These are phyloP conservation scores for Boechera retrofracta DNA, from an alignment of 345 rosid species.

Conservation along the genomic window DNA sequence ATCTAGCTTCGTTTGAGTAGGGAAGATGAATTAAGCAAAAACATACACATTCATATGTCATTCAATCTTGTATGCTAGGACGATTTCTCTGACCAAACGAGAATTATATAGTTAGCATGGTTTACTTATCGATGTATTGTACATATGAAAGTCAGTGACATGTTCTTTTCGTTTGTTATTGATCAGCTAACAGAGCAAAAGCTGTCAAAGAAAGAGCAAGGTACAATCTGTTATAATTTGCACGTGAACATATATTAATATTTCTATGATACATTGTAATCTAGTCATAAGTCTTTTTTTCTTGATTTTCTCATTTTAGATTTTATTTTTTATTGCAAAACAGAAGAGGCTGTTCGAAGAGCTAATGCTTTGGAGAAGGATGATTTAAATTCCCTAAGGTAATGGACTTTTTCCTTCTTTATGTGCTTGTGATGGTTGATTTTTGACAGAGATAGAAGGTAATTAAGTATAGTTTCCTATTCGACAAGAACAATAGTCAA, in stretches of 20 bases:
- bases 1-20: constrained; percentile 25
- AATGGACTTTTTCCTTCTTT: constrained; percentile 19
- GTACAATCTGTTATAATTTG: constrained; percentile 50
- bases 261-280: constrained; percentile 6
- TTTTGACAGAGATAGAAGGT: constrained; percentile 6
- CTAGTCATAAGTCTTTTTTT: background rate
- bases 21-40: constrained; percentile 10
- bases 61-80: constrained; percentile 16
- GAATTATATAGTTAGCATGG: constrained; percentile 20
- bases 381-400: constrained; percentile 81
- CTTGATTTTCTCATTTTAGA: constrained; percentile 20
- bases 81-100: constrained; percentile 2
- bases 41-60: constrained; percentile 12
- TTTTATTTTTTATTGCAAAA: constrained; percentile 32
- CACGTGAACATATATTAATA: constrained; percentile 16
- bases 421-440: constrained; percentile 23
- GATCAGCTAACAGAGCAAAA: constrained; percentile 81
- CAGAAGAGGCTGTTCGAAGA: constrained; percentile 84
- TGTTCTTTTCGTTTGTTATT: constrained; percentile 32
- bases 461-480: constrained; percentile 32
- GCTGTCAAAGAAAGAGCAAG: constrained; percentile 80
- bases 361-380: constrained; percentile 65
- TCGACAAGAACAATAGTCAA: constrained; percentile 18
- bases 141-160: constrained; percentile 39
- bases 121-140: constrained; percentile 18